phyloP scores from a whole-genome alignment of 345 rosid genomes.

The Physaria fendleri region DNA sequence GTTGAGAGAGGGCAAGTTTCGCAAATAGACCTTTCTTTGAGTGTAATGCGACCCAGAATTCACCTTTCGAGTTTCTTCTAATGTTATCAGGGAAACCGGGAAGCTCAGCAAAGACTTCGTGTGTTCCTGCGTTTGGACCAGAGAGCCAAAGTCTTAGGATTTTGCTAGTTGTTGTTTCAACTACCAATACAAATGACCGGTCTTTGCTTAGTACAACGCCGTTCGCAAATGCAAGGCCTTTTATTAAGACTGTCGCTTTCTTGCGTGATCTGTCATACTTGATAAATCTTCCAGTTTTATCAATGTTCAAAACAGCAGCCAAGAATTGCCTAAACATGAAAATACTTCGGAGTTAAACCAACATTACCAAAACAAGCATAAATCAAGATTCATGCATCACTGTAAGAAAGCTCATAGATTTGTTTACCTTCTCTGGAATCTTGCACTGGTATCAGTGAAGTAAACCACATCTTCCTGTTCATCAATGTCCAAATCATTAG shows the following conservation, averaged over 20 bases:
- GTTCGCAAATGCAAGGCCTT: constrained; percentile 61
- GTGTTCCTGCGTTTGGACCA: constrained; percentile 37
- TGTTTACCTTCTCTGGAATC: constrained; percentile 56
- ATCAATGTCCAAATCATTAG: constrained; percentile 69
- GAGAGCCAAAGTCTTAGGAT: constrained; percentile 48
- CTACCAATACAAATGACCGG: constrained; percentile 44
- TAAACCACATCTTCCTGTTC: constrained; percentile 47
- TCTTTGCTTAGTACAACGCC: constrained; percentile 72
- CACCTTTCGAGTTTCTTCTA: constrained; percentile 48
- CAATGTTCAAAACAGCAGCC: constrained; percentile 37
- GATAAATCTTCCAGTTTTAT: constrained; percentile 59
- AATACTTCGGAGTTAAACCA: neutral
- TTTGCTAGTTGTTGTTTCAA: constrained; percentile 38
- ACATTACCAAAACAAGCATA: neutral
- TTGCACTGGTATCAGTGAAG: constrained; percentile 64
- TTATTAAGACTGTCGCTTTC: constrained; percentile 43
- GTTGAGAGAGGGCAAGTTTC: constrained; percentile 32
- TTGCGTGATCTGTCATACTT: constrained; percentile 52
- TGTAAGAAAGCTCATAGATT: neutral
- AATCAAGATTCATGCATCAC: neutral
- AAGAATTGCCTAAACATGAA: constrained; percentile 46
- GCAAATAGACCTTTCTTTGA: constrained; percentile 44
- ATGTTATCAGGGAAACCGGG: constrained; percentile 67
- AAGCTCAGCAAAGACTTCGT: constrained; percentile 44
- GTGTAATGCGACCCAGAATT: constrained; percentile 79